phyloP scores from a whole-genome alignment of 352 stramenopile genomes.

The Pythium dissimile region DNA sequence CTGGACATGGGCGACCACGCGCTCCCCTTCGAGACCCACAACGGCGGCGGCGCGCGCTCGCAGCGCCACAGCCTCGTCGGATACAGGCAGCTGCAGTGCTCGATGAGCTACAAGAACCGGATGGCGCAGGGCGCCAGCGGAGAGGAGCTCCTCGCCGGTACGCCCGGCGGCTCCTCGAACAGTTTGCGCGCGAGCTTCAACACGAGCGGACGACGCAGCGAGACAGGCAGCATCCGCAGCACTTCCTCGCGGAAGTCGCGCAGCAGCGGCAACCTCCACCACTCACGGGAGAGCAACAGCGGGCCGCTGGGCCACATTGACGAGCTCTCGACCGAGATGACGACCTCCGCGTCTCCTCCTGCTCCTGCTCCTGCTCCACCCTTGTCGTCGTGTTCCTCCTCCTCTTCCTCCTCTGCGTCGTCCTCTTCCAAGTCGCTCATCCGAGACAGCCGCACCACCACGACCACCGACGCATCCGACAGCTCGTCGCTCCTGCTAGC shows the following conservation, averaged over 20 bases:
- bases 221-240: conserved; percentile 9
- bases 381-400: too few species aligned
- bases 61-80: conserved; percentile 54
- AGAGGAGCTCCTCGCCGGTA: conserved; percentile 2
- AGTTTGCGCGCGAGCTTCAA: conserved; percentile 10
- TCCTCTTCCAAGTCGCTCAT: background rate
- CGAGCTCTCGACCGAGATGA: background rate
- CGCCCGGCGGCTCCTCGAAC: background rate
- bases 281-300: conserved; percentile 1
- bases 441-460: too few species aligned
- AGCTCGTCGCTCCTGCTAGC: background rate
- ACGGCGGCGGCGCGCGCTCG: conserved; percentile 8
- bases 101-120: conserved; percentile 88
- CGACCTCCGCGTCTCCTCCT: background rate
- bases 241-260: conserved; percentile 3
- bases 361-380: background rate
- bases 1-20: background rate
- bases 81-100: conserved; percentile 76
- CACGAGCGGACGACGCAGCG: conserved; percentile 13
- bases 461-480: background rate
- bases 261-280: background rate
- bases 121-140: conserved; percentile 8
- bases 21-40: background rate
- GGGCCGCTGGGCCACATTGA: conserved; percentile 16
- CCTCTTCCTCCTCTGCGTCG: background rate